A percentile compares a stretch with the other conserved stretches of the same genome.
Conservation (phyloP, 805 yeast genomes). For the Kazachstania bromeliacearum region DNA sequence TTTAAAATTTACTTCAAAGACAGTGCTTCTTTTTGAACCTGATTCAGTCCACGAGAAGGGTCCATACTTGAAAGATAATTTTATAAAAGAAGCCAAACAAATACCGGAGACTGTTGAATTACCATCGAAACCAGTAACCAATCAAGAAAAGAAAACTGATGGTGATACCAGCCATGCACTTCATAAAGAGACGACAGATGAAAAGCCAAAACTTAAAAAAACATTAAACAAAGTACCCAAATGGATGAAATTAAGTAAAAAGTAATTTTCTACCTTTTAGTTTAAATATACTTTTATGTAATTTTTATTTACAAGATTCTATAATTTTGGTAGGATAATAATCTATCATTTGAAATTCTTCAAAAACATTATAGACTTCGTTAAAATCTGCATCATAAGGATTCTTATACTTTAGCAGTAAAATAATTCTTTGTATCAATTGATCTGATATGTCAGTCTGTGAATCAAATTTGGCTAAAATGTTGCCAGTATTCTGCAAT, state of each 20-base stretch:
- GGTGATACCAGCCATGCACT: background rate
- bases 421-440: constrained; percentile 9
- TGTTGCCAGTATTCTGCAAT: constrained; percentile 2
- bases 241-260: constrained; percentile 34
- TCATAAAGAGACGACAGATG: constrained; percentile 5
- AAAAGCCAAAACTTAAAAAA: constrained; percentile 2
- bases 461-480: background rate
- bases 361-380: constrained; percentile 10
- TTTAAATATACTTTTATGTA: background rate
- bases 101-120: constrained; percentile 23
- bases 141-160: constrained; percentile 1
- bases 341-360: constrained; percentile 8
- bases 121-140: constrained; percentile 2
- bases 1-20: constrained; percentile 39
- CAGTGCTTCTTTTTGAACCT: constrained; percentile 33
- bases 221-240: constrained; percentile 29
- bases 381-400: constrained; percentile 11
- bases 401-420: constrained; percentile 8
- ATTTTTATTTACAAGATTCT: constrained; percentile 7
- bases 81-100: constrained; percentile 27
- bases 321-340: background rate
- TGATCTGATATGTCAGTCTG: constrained; percentile 2
- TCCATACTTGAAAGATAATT: constrained; percentile 23
- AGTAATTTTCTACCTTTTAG: constrained; percentile 11
- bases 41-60: constrained; percentile 8